phyloP scores from a whole-genome alignment of 2,329 filamentous ascomycete species.

The Curvularia hawaiiensis region DNA sequence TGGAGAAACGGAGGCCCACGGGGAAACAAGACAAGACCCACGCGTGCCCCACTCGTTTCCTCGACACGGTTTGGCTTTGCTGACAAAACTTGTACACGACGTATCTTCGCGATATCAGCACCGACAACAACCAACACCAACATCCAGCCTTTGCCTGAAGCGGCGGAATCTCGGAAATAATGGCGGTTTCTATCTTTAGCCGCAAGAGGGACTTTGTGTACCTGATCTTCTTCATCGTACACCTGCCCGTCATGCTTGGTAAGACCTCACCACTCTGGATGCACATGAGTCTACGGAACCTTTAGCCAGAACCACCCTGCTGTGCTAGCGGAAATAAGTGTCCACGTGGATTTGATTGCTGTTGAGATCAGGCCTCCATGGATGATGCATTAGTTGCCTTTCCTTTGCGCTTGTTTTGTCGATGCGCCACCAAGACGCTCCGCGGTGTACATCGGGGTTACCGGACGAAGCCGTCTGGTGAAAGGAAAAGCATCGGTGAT shows the following conservation, averaged over 20 bases:
- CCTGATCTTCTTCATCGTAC: slow-evolving; percentile 65
- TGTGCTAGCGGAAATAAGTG: background rate
- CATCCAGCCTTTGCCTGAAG: background rate
- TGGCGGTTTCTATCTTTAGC: slow-evolving; percentile 40
- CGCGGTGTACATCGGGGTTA: background rate
- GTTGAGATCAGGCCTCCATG: too few relatives aligned
- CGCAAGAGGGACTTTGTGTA: slow-evolving; percentile 56
- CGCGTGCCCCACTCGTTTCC: slow-evolving; percentile 4
- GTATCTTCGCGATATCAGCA: background rate
- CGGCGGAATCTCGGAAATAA: background rate
- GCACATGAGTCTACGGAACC: background rate
- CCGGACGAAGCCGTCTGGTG: background rate
- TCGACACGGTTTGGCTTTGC: background rate
- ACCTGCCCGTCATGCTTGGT: slow-evolving; percentile 68
- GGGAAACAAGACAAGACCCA: slow-evolving; percentile 1
- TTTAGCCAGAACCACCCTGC: background rate
- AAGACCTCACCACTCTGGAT: slow-evolving; percentile 5
- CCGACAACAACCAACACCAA: slow-evolving; percentile 12
- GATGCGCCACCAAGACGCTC: background rate
- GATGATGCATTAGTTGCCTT: background rate
- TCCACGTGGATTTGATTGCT: background rate
- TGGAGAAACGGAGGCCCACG: slow-evolving; percentile 4
- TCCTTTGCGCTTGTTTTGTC: background rate
- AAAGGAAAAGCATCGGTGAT: background rate
- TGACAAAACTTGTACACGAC: background rate